Conservation (phyloP, 2,329 filamentous ascomycete genomes). For the Monilinia polystroma region DNA sequence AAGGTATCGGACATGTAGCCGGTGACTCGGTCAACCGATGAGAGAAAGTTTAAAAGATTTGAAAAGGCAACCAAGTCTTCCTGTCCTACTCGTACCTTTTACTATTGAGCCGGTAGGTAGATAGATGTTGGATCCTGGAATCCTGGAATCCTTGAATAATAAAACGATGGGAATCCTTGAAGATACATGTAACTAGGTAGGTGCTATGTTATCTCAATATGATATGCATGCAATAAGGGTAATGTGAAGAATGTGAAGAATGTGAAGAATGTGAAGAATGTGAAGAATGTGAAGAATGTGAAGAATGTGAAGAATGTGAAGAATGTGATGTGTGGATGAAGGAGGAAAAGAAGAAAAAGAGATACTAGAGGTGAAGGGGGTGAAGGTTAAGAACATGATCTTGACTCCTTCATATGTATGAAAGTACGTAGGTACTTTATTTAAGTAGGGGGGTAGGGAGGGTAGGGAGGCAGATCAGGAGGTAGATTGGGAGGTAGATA, state of each 20-base stretch:
- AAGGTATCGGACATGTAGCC: conserved; percentile 1
- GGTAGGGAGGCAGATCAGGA: too few relatives aligned
- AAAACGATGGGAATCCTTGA: neutral
- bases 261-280: neutral
- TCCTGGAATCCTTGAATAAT: neutral
- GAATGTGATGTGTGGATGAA: neutral
- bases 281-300: neutral
- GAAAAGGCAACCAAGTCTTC: too few relatives aligned
- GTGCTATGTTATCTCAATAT: too few relatives aligned
- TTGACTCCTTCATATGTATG: too few relatives aligned
- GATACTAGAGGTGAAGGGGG: neutral
- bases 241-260: neutral
- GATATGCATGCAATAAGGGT: neutral
- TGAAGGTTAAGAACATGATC: too few relatives aligned
- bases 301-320: too few relatives aligned
- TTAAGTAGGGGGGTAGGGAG: too few relatives aligned
- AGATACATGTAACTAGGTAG: neutral
- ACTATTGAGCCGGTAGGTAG: too few relatives aligned
- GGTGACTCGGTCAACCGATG: conserved; percentile 19
- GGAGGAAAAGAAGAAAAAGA: neutral
- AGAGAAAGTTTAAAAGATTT: neutral
- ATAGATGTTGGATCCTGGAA: neutral
- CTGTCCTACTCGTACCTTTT: conserved; percentile 1
- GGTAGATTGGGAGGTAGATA: too few relatives aligned
- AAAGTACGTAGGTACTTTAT: too few relatives aligned